Conservation (phyloP, 2,329 filamentous ascomycete species). For the Zymoseptoria crescenta region DNA sequence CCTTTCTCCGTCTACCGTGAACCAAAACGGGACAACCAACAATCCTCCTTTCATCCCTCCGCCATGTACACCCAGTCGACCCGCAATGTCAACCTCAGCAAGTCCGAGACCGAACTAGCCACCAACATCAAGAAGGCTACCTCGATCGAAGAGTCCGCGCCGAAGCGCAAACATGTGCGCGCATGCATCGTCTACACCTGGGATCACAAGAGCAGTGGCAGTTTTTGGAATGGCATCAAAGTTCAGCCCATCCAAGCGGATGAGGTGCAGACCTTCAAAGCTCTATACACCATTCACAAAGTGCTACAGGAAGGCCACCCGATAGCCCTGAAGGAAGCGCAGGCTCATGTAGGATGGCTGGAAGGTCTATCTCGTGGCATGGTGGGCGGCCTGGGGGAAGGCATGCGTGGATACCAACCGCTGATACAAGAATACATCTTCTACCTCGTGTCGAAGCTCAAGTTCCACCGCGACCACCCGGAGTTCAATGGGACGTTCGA, state of each 20-base stretch:
- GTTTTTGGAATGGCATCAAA: slow-evolving; percentile 98
- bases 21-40: slow-evolving; percentile 4
- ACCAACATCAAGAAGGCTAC: slow-evolving; percentile 63
- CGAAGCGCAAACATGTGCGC: slow-evolving; percentile 89
- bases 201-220: slow-evolving; percentile 92
- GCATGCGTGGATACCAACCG: slow-evolving; percentile 62
- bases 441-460: slow-evolving; percentile 86
- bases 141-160: slow-evolving; percentile 52
- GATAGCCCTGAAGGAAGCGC: slow-evolving; percentile 75
- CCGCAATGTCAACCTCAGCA: slow-evolving; percentile 55
- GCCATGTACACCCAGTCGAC: slow-evolving; percentile 35
- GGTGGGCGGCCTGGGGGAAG: slow-evolving; percentile 69
- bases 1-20: slow-evolving; percentile 1
- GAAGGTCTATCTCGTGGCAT: slow-evolving; percentile 83
- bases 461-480: slow-evolving; percentile 93
- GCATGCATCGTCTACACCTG: slow-evolving; percentile 98
- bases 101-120: slow-evolving; percentile 58
- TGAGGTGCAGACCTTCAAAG: slow-evolving; percentile 98
- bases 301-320: slow-evolving; percentile 96
- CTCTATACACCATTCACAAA: slow-evolving; percentile 93
- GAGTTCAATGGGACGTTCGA: slow-evolving; percentile 99
- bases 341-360: slow-evolving; percentile 82
- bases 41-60: neutral
- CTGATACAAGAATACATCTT: slow-evolving; percentile 95
- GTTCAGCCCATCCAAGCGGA: slow-evolving; percentile 99